A percentile compares a stretch with the other conserved stretches of the same genome.
phyloP scores from a whole-genome alignment of 2,329 filamentous ascomycete genomes.

The Hypoxylon sp. region DNA sequence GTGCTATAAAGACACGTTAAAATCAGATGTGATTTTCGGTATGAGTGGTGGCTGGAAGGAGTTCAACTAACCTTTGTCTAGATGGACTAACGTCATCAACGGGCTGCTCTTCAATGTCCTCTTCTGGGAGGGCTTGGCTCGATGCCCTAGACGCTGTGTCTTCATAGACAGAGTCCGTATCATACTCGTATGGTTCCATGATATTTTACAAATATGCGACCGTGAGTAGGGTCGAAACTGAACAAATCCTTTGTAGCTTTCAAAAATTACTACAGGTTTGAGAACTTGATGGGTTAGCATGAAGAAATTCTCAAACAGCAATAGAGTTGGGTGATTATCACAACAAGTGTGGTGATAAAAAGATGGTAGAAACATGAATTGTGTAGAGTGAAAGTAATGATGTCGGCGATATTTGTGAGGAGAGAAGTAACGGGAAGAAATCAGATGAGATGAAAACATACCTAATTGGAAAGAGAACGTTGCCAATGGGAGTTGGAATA shows the following conservation, averaged over 20 bases:
- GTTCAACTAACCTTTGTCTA: constrained; percentile 25
- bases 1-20: constrained; percentile 20
- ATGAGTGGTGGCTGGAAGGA: constrained; percentile 7
- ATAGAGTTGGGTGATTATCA: neutral
- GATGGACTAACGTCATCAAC: neutral
- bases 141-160: neutral
- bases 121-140: neutral
- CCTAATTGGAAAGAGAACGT: neutral
- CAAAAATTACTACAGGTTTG: neutral
- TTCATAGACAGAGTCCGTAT: neutral
- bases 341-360: neutral
- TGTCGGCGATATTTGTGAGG: neutral
- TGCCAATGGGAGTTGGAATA: neutral
- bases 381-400: neutral
- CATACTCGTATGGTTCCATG: neutral
- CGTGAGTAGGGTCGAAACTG: neutral
- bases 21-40: neutral
- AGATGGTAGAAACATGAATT: neutral
- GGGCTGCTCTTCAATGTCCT: neutral
- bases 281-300: neutral
- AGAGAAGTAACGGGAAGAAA: neutral
- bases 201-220: neutral
- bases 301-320: neutral
- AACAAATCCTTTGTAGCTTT: neutral
- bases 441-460: neutral